phyloP scores from a whole-genome alignment of 345 rosid genomes.

The Psidium friedrichsthalianum region DNA sequence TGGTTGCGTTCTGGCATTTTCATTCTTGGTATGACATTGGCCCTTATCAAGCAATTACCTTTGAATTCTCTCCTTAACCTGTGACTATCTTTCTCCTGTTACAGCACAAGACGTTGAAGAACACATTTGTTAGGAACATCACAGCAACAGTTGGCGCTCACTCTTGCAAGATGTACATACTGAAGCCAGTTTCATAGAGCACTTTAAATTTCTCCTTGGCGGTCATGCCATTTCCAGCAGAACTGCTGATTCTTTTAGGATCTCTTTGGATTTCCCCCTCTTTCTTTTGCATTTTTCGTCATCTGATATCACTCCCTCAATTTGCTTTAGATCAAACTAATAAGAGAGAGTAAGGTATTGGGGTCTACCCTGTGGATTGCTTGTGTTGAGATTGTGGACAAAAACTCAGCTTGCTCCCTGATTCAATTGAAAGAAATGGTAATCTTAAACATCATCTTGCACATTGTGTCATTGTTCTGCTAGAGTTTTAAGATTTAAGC shows the following conservation, averaged over 20 bases:
- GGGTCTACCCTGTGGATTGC: not conserved
- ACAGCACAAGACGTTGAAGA: constrained; percentile 70
- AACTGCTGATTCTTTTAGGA: not conserved
- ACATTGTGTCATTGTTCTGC: too few relatives aligned
- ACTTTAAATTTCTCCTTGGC: not conserved
- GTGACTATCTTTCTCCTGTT: not conserved
- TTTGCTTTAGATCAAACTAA: not conserved
- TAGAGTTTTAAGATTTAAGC: too few relatives aligned
- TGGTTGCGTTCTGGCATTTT: not conserved
- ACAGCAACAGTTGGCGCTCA: constrained; percentile 50
- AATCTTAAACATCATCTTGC: too few relatives aligned
- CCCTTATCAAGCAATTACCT: not conserved
- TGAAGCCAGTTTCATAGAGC: constrained; percentile 58
- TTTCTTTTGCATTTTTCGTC: not conserved
- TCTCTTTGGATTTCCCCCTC: not conserved
- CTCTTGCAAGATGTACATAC: constrained; percentile 59
- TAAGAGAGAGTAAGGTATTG: not conserved
- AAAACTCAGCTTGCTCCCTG: not conserved
- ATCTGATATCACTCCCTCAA: not conserved
- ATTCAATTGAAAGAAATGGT: too few relatives aligned
- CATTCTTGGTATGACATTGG: not conserved
- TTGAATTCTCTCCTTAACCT: not conserved
- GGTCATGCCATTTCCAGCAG: not conserved
- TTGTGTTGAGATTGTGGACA: not conserved
- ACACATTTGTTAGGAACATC: constrained; percentile 37